Evolutionary conservation across 371 early-diverging fungal species (phyloP).

Genomic region (Mortierella sp.): DNA sequence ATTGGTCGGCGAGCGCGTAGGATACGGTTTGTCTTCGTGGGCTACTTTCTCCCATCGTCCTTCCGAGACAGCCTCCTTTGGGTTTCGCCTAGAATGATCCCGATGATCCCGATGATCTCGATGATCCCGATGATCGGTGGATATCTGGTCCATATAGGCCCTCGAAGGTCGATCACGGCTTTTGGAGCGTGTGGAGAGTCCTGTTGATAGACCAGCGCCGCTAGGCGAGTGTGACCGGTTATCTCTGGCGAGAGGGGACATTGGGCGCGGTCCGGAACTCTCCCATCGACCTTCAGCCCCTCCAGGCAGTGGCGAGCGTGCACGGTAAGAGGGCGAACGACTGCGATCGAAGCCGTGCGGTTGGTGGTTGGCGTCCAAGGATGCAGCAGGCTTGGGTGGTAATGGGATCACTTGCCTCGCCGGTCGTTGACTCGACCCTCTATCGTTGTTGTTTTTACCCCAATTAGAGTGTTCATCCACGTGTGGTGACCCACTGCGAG

Average conservation of each 20-base stretch:
- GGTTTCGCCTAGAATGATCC: slow-evolving; percentile 14
- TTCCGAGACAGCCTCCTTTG: slow-evolving; percentile 15
- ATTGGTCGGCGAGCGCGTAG: background rate
- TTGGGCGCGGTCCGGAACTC: slow-evolving; percentile 9
- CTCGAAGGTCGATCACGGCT: slow-evolving; percentile 23
- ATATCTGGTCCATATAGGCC: slow-evolving; percentile 46
- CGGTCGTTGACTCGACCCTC: slow-evolving; percentile 11
- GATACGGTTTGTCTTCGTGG: slow-evolving; percentile 49
- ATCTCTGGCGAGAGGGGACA: slow-evolving; percentile 13
- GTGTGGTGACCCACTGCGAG: slow-evolving; percentile 13
- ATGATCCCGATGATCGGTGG: background rate
- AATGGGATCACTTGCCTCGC: slow-evolving; percentile 35
- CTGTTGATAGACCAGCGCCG: slow-evolving; percentile 2
- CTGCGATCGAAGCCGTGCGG: slow-evolving; percentile 28
- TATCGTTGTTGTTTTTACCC: slow-evolving; percentile 9
- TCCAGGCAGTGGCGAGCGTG: slow-evolving; percentile 31
- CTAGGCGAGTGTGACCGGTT: slow-evolving; percentile 22
- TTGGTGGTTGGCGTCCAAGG: slow-evolving; percentile 27
- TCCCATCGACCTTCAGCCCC: slow-evolving; percentile 24
- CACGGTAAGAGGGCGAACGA: slow-evolving; percentile 46
- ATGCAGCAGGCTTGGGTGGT: slow-evolving; percentile 40
- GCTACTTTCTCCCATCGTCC: slow-evolving; percentile 47
- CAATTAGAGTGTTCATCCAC: slow-evolving; percentile 9
- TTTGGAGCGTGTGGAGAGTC: slow-evolving; percentile 14
- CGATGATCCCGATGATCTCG: no score